Conservation (phyloP, 2,329 filamentous ascomycete genomes). For the Trichoderma citrinoviride region DNA sequence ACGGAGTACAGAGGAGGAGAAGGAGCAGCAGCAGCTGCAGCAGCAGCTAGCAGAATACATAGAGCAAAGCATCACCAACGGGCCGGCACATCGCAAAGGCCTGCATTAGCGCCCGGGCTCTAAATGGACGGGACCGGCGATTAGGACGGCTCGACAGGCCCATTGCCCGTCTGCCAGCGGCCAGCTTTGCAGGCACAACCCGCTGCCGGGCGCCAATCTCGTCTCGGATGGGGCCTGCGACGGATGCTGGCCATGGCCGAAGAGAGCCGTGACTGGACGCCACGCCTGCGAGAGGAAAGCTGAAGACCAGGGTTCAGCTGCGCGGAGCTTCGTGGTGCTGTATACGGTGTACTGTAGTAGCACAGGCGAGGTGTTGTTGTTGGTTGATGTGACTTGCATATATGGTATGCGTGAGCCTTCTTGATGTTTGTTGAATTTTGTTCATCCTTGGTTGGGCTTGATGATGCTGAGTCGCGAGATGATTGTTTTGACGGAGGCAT, state of each 20-base stretch:
- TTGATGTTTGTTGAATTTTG: no score
- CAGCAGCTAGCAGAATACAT: neutral
- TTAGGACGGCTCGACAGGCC: constrained; percentile 10
- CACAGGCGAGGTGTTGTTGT: neutral
- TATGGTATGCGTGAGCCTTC: no score
- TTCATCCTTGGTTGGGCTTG: no score
- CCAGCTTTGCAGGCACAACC: constrained; percentile 1
- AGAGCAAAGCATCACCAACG: constrained; percentile 4
- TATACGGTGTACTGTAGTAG: neutral
- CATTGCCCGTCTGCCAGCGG: constrained; percentile 16
- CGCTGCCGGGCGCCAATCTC: constrained; percentile 8
- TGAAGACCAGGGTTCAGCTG: constrained; percentile 15
- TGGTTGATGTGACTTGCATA: no score
- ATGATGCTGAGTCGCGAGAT: no score
- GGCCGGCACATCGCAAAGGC: constrained; percentile 22
- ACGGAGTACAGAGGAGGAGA: no score
- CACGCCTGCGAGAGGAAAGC: constrained; percentile 14
- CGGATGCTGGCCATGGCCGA: neutral
- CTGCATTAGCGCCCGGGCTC: constrained; percentile 24
- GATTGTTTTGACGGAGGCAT: no score
- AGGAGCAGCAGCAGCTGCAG: neutral
- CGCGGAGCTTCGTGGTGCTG: neutral
- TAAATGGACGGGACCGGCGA: constrained; percentile 13
- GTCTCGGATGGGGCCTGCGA: constrained; percentile 1
- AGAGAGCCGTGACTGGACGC: constrained; percentile 9